Evolutionary conservation across 306 rosid species (phyloP).

Genomic region (Crataegus laevigata): DNA sequence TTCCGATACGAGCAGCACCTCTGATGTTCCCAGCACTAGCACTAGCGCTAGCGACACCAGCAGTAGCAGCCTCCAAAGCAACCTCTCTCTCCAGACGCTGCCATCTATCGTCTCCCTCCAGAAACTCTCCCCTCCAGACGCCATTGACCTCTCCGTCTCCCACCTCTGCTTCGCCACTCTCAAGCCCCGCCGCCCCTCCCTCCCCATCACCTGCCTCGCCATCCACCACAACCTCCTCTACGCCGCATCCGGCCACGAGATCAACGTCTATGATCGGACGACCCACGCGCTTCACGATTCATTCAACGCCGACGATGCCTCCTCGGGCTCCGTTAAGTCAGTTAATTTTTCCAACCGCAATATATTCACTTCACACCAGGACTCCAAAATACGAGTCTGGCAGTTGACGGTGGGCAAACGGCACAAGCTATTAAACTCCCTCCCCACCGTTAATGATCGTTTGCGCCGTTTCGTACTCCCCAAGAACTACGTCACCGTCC

Average conservation of each 20-base stretch:
- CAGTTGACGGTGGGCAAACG: not conserved
- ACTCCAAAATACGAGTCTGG: constrained; percentile 79
- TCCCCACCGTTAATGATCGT: constrained; percentile 73
- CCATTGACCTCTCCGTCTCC: constrained; percentile 26
- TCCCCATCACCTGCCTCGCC: constrained; percentile 61
- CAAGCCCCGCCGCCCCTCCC: constrained; percentile 20
- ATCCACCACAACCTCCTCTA: constrained; percentile 46
- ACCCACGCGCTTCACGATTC: constrained; percentile 23
- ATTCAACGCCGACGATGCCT: constrained; percentile 28
- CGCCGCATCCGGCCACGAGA: constrained; percentile 50
- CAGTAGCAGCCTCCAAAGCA: constrained; percentile 32
- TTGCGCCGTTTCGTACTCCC: constrained; percentile 61
- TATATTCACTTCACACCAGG: constrained; percentile 72
- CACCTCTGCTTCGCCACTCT: constrained; percentile 37
- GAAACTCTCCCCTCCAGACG: constrained; percentile 32
- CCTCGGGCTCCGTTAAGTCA: constrained; percentile 71
- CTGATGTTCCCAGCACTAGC: constrained; percentile 22
- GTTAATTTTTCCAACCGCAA: constrained; percentile 33
- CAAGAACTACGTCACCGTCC: constrained; percentile 52
- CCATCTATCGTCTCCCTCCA: constrained; percentile 83
- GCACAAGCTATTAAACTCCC: constrained; percentile 34
- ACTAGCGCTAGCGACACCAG: constrained; percentile 6
- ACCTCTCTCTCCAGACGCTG: constrained; percentile 62
- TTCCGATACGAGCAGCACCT: constrained; percentile 26
- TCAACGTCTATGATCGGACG: constrained; percentile 59